Conservation (phyloP, 768 basidiomycete species). For the Lactarius sp. region DNA sequence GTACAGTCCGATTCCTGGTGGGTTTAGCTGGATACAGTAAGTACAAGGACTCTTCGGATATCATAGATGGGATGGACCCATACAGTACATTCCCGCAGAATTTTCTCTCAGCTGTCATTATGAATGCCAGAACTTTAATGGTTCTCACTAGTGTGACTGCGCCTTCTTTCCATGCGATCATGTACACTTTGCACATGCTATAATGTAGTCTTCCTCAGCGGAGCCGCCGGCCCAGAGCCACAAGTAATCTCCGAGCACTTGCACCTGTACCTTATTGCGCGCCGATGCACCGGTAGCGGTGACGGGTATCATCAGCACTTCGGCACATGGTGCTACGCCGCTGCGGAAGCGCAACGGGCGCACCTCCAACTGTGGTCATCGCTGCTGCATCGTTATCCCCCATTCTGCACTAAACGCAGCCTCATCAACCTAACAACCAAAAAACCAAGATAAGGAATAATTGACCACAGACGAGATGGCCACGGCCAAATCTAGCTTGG, state of each 20-base stretch:
- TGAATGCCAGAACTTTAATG: background rate
- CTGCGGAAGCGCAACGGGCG: background rate
- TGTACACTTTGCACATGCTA: background rate
- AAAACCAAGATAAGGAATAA: background rate
- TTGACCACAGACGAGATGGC: background rate
- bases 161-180: conserved; percentile 17
- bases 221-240: background rate
- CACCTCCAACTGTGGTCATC: background rate
- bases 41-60: conserved; percentile 9
- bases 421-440: background rate
- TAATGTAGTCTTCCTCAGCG: background rate
- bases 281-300: background rate
- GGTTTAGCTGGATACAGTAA: background rate
- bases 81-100: background rate
- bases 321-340: conserved; percentile 5
- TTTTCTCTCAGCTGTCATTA: conserved; percentile 4
- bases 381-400: background rate
- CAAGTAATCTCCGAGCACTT: conserved; percentile 6
- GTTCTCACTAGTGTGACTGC: background rate
- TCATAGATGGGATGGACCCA: background rate
- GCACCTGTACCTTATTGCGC: background rate
- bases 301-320: background rate
- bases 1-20: background rate
- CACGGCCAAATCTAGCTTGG: conserved; percentile 5
- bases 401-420: background rate